Conservation (phyloP, 495 filamentous ascomycete species). For the Daldinia loculata region DNA sequence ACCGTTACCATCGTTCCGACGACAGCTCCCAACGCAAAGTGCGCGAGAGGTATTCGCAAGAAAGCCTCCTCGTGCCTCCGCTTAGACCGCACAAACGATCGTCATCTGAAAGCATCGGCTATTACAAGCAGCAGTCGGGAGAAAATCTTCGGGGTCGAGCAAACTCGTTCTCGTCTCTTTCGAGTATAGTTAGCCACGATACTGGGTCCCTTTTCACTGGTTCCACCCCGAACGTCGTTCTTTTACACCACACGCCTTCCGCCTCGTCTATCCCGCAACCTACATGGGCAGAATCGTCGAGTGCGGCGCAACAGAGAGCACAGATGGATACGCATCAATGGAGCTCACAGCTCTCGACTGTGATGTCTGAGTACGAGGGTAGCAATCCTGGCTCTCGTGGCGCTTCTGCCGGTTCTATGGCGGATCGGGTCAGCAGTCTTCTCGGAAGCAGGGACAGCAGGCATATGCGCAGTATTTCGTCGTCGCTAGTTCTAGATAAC, state of each 20-base stretch:
- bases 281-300: conserved; percentile 38
- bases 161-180: conserved; percentile 60
- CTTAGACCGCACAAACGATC: conserved; percentile 53
- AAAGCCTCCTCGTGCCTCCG: conserved; percentile 63
- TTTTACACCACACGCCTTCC: conserved; percentile 37
- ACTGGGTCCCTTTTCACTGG: conserved; percentile 47
- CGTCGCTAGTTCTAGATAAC: conserved; percentile 51
- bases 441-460: conserved; percentile 57
- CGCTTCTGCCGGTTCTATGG: conserved; percentile 52
- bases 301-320: conserved; percentile 26
- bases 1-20: conserved; percentile 39
- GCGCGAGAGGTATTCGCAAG: conserved; percentile 60
- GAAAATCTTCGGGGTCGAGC: conserved; percentile 58
- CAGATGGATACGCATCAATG: conserved; percentile 63
- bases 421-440: conserved; percentile 51
- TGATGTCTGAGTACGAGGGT: conserved; percentile 70
- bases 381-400: conserved; percentile 55
- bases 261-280: conserved; percentile 42
- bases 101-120: conserved; percentile 58
- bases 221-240: conserved; percentile 41
- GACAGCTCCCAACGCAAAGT: conserved; percentile 43
- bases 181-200: conserved; percentile 57
- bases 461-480: conserved; percentile 62
- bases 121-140: conserved; percentile 57
- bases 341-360: conserved; percentile 79